Conservation (phyloP, 2,329 filamentous ascomycete species). For the Colletotrichum lentis region DNA sequence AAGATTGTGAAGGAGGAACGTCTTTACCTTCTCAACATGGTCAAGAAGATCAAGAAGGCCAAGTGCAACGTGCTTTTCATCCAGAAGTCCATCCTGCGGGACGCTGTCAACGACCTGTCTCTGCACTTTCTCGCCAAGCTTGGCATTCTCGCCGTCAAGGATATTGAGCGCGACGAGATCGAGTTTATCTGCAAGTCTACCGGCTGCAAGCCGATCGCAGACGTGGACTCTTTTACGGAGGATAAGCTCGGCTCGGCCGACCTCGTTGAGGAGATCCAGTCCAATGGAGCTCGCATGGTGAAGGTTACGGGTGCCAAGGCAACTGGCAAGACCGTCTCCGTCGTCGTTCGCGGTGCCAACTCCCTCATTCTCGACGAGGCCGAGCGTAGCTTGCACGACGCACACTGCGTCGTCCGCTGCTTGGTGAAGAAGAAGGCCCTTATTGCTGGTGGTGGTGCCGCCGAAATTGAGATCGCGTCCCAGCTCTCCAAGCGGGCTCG, state of each 20-base stretch:
- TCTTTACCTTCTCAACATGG: constrained; percentile 96
- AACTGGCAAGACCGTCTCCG: constrained; percentile 87
- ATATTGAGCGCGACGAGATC: constrained; percentile 97
- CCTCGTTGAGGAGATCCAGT: constrained; percentile 89
- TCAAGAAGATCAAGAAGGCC: constrained; percentile 99
- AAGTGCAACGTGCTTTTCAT: constrained; percentile 99
- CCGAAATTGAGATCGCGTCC: constrained; percentile 95
- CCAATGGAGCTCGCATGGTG: constrained; percentile 88
- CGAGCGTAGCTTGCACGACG: constrained; percentile 95
- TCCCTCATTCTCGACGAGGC: constrained; percentile 94
- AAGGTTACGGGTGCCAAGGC: constrained; percentile 93
- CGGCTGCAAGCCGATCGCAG: constrained; percentile 97
- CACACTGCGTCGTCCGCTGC: constrained; percentile 95
- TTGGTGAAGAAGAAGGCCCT: constrained; percentile 99
- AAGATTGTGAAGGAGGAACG: constrained; percentile 99
- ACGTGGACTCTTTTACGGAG: constrained; percentile 97
- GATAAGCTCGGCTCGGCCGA: constrained; percentile 96
- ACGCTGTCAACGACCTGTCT: constrained; percentile 96
- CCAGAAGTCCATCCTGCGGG: constrained; percentile 96
- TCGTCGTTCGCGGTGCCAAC: constrained; percentile 95
- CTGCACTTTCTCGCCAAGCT: constrained; percentile 98
- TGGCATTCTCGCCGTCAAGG: constrained; percentile 94
- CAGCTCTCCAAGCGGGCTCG: constrained; percentile 83
- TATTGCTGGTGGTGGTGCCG: constrained; percentile 94
- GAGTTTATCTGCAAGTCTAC: constrained; percentile 99